A percentile compares a stretch with the other conserved stretches of the same genome.
Evolutionary conservation across 2,329 filamentous ascomycete genomes (phyloP).

Genomic region (Monosporascus sp.): DNA sequence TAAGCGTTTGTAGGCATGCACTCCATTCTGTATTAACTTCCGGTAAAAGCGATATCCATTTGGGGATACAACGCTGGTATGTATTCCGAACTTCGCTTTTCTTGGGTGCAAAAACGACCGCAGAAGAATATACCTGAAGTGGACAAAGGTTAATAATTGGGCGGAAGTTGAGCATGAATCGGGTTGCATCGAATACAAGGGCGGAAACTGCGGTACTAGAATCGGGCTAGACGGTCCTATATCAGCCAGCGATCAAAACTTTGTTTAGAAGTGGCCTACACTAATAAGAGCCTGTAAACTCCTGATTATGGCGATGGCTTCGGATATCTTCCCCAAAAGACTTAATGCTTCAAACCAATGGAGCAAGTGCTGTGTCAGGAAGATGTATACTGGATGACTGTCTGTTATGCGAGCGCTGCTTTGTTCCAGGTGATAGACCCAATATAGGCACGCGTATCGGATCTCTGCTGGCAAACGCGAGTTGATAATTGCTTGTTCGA

Average conservation of each 20-base stretch:
- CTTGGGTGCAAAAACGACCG: constrained; percentile 25
- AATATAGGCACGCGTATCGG: constrained; percentile 27
- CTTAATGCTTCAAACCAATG: constrained; percentile 31
- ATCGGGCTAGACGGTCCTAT: constrained; percentile 1
- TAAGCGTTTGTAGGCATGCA: too few species aligned
- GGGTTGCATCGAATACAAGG: constrained; percentile 20
- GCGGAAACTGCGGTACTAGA: not conserved
- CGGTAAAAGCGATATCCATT: too few species aligned
- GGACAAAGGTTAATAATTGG: constrained; percentile 21
- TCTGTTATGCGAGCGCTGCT: constrained; percentile 18
- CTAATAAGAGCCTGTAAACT: constrained; percentile 5
- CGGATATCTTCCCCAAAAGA: constrained; percentile 17
- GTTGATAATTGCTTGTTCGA: not conserved
- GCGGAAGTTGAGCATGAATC: constrained; percentile 18
- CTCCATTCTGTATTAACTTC: too few species aligned
- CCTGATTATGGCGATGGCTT: constrained; percentile 10
- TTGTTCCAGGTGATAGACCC: constrained; percentile 21
- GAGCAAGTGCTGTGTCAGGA: constrained; percentile 26
- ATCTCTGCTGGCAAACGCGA: constrained; percentile 4
- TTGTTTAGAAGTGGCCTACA: constrained; percentile 3
- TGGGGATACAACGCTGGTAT: too few species aligned
- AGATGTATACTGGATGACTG: constrained; percentile 17
- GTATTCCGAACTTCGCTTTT: constrained; percentile 19
- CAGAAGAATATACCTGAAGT: constrained; percentile 28
- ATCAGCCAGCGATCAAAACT: not conserved